Evolutionary conservation across 2,329 filamentous ascomycete species (phyloP).

Genomic region (Leptographium lundbergii): DNA sequence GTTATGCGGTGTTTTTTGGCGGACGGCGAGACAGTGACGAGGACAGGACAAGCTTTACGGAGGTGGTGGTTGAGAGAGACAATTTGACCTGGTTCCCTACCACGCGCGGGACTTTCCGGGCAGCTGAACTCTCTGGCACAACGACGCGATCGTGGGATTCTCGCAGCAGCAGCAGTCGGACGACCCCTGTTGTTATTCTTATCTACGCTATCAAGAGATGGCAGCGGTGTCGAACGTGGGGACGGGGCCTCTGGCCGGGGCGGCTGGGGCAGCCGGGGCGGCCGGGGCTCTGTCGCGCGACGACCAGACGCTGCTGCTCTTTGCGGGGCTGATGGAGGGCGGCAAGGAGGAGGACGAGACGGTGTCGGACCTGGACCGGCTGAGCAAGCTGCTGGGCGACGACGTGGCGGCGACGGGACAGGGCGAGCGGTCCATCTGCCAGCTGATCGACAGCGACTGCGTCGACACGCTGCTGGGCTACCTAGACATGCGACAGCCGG

Average conservation of each 20-base stretch:
- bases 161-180: too few species aligned
- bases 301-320: conserved; percentile 61
- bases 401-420: conserved; percentile 33
- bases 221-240: not conserved
- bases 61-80: too few species aligned
- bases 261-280: too few species aligned
- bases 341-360: conserved; percentile 70
- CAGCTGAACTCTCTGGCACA: too few species aligned
- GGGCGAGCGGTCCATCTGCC: conserved; percentile 38
- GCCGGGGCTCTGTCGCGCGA: conserved; percentile 21
- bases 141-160: too few species aligned
- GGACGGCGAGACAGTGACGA: not conserved
- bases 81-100: too few species aligned
- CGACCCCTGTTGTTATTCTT: too few species aligned
- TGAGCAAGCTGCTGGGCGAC: conserved; percentile 47
- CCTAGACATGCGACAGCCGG: conserved; percentile 69
- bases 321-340: conserved; percentile 83
- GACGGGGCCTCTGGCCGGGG: too few species aligned
- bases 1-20: not conserved
- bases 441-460: conserved; percentile 58
- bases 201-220: too few species aligned
- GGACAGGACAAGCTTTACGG: too few species aligned
- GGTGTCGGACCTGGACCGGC: conserved; percentile 42
- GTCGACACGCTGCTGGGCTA: conserved; percentile 79
- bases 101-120: too few species aligned